A percentile compares a stretch with the other conserved stretches of the same genome.
Evolutionary conservation across 306 rosid species (phyloP).

Genomic region (Inga laurina): DNA sequence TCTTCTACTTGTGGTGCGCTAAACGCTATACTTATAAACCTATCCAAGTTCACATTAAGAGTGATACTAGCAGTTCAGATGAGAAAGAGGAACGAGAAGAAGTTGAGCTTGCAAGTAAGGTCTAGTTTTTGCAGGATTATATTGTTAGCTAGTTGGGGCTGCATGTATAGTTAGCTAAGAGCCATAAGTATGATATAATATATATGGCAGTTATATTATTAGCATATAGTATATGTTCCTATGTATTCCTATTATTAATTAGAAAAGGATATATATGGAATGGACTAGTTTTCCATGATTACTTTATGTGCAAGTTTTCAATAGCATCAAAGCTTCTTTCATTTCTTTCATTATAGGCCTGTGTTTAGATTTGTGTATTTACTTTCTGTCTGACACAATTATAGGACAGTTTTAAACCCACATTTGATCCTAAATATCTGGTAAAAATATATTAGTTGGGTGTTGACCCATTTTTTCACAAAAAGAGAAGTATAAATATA

Average conservation of each 20-base stretch:
- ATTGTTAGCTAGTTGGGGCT: neutral
- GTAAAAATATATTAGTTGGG: neutral
- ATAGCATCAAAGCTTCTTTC: neutral
- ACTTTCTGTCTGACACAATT: too few species aligned
- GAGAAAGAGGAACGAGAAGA: constrained; percentile 43
- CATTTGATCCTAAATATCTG: neutral
- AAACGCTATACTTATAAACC: constrained; percentile 74
- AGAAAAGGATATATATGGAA: neutral
- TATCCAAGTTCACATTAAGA: constrained; percentile 52
- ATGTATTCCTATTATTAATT: neutral
- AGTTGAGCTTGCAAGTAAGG: constrained; percentile 52
- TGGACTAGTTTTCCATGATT: neutral
- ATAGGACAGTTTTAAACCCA: neutral
- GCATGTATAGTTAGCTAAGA: neutral
- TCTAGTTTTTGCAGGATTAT: constrained; percentile 19
- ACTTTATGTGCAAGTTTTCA: neutral
- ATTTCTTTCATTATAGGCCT: neutral
- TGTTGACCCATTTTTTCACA: neutral
- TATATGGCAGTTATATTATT: neutral
- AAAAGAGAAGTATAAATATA: neutral
- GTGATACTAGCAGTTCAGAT: constrained; percentile 19
- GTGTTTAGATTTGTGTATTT: neutral
- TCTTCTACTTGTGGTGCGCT: constrained; percentile 68
- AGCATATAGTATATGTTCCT: neutral
- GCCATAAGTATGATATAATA: neutral